Conservation (phyloP, 2,329 filamentous ascomycete genomes). For the Periconia sp. region DNA sequence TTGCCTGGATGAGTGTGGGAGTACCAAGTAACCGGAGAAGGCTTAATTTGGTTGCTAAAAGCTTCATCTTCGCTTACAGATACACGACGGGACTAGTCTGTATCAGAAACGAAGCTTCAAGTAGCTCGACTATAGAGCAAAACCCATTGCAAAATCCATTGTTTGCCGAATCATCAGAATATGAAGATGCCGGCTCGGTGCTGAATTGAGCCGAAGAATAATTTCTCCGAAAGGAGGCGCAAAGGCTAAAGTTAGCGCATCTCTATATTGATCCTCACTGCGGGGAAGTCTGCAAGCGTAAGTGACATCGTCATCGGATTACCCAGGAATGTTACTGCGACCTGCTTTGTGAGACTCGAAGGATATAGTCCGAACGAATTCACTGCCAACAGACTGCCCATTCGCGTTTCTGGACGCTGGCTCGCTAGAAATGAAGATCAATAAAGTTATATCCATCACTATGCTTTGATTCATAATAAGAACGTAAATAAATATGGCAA, state of each 20-base stretch:
- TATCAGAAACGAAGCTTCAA: not conserved
- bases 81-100: not conserved
- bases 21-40: not conserved
- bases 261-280: constrained; percentile 12
- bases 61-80: constrained; percentile 1
- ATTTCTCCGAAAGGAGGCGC: constrained; percentile 10
- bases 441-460: no score
- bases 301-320: not conserved
- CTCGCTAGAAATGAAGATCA: no score
- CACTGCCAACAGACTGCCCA: no score
- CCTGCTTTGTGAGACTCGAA: no score
- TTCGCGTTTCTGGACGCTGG: no score
- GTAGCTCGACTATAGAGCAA: not conserved
- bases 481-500: no score
- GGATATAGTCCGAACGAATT: no score
- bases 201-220: constrained; percentile 11
- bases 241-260: constrained; percentile 7
- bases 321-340: no score
- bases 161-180: not conserved
- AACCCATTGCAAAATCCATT: not conserved
- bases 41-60: constrained; percentile 21
- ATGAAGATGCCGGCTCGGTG: constrained; percentile 3
- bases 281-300: constrained; percentile 11
- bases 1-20: constrained; percentile 1
- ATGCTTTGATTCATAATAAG: no score